These are phyloP conservation scores for Calocera cornea DNA, from an alignment of 768 basidiomycete genomes.

Conservation along the genomic window DNA sequence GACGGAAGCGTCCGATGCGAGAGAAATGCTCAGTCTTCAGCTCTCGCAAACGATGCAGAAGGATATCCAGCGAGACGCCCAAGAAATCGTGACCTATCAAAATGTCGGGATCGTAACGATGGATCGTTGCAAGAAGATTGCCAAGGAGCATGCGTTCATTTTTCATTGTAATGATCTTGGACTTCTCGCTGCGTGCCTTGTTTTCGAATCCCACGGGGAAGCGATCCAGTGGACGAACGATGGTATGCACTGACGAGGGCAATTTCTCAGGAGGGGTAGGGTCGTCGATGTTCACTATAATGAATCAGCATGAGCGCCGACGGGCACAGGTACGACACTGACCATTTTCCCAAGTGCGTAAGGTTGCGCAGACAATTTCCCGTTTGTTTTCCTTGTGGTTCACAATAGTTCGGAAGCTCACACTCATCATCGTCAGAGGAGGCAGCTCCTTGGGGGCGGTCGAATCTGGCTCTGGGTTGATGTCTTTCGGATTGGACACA, in stretches of 20 bases:
- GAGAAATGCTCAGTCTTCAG: slow-evolving; percentile 91
- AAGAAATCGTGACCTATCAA: slow-evolving; percentile 91
- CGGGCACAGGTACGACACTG: slow-evolving; percentile 16
- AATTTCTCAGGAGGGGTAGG: slow-evolving; percentile 79
- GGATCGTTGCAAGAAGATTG: slow-evolving; percentile 48
- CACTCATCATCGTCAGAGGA: slow-evolving; percentile 78
- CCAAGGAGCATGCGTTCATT: slow-evolving; percentile 80
- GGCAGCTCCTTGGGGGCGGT: slow-evolving; percentile 66
- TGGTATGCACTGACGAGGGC: slow-evolving; percentile 70
- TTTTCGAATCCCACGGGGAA: slow-evolving; percentile 78
- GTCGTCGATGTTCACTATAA: slow-evolving; percentile 73
- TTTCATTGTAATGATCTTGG: slow-evolving; percentile 50
- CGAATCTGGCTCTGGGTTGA: slow-evolving; percentile 64
- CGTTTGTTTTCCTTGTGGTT: slow-evolving; percentile 88
- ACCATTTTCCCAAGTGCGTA: slow-evolving; percentile 71
- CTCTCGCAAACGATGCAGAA: slow-evolving; percentile 82
- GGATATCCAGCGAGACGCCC: slow-evolving; percentile 75
- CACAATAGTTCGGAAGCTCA: slow-evolving; percentile 78
- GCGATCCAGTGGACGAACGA: slow-evolving; percentile 75
- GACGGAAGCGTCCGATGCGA: slow-evolving; percentile 75
- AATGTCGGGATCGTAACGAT: slow-evolving; percentile 85
- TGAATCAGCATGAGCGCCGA: background rate
- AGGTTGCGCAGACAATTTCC: slow-evolving; percentile 79
- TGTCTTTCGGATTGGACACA: slow-evolving; percentile 71
- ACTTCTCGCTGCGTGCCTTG: slow-evolving; percentile 43